Conservation (phyloP, 345 rosid species). For the Tarenaya hassleriana region DNA sequence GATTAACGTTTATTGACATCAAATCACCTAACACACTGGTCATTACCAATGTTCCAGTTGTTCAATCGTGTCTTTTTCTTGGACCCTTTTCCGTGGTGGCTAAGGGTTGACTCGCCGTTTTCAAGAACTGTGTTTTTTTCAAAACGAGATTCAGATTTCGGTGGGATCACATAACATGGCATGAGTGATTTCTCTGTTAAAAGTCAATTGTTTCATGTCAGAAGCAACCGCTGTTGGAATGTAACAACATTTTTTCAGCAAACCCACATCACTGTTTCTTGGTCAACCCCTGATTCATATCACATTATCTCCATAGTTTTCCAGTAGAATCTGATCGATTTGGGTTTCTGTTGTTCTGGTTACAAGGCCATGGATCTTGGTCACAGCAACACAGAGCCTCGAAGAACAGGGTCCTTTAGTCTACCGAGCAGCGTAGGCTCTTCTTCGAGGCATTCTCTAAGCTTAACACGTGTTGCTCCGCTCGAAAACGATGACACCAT, state of each 20-base stretch:
- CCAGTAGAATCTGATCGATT: not conserved
- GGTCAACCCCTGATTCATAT: conserved; percentile 10
- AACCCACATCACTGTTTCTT: conserved; percentile 5
- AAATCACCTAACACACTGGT: too few species aligned
- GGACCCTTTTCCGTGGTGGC: too few species aligned
- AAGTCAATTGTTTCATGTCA: too few species aligned
- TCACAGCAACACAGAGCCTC: conserved; percentile 15
- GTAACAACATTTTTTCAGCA: conserved; percentile 6
- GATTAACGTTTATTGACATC: too few species aligned
- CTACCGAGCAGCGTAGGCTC: conserved; percentile 40
- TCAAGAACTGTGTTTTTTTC: too few species aligned
- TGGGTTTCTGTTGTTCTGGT: conserved; percentile 5
- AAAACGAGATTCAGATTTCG: too few species aligned
- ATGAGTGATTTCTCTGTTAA: too few species aligned
- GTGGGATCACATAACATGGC: too few species aligned
- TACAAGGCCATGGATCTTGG: conserved; percentile 41
- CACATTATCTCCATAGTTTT: not conserved
- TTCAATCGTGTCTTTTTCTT: too few species aligned
- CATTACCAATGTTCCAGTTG: too few species aligned
- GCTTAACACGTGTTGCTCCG: conserved; percentile 32
- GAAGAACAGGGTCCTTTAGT: conserved; percentile 32
- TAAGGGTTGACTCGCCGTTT: too few species aligned
- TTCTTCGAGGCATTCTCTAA: conserved; percentile 45
- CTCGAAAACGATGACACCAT: conserved; percentile 35
- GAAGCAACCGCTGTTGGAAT: not conserved